A percentile compares a stretch with the other conserved stretches of the same genome.
These are phyloP conservation scores for Pachyrhizus erosus DNA, from an alignment of 306 rosid genomes.

Conservation along the genomic window DNA sequence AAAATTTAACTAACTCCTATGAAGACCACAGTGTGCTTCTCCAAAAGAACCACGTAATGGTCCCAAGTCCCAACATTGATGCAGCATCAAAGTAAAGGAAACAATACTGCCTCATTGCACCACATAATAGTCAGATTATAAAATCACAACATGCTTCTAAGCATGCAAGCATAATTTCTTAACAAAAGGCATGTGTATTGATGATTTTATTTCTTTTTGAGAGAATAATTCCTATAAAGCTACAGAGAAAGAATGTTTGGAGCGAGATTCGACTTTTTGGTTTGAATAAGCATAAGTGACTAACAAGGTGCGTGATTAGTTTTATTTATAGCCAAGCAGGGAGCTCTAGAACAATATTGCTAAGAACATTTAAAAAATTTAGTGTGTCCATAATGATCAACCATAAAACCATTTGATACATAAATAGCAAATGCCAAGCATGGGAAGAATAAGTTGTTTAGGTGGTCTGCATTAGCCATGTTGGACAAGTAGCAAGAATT, in stretches of 20 bases:
- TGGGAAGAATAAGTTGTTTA: conserved; percentile 23
- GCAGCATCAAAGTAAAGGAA: conserved; percentile 12
- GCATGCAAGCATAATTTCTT: neutral
- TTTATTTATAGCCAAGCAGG: conserved; percentile 11
- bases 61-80: neutral
- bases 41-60: neutral
- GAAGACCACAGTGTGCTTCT: neutral
- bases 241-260: neutral
- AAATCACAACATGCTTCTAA: conserved; percentile 4
- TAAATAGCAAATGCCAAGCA: conserved; percentile 28
- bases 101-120: neutral
- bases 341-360: conserved; percentile 10
- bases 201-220: conserved; percentile 6
- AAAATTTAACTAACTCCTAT: neutral
- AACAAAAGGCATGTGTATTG: neutral
- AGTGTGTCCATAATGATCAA: neutral
- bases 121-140: neutral
- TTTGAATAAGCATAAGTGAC: conserved; percentile 9
- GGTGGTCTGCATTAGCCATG: neutral
- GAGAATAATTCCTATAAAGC: neutral
- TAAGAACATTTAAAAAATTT: neutral
- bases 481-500: conserved; percentile 13
- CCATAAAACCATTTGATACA: neutral
- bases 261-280: neutral
- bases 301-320: neutral